Conservation (phyloP, 495 filamentous ascomycete genomes). For the Hyaloscypha variabilis region DNA sequence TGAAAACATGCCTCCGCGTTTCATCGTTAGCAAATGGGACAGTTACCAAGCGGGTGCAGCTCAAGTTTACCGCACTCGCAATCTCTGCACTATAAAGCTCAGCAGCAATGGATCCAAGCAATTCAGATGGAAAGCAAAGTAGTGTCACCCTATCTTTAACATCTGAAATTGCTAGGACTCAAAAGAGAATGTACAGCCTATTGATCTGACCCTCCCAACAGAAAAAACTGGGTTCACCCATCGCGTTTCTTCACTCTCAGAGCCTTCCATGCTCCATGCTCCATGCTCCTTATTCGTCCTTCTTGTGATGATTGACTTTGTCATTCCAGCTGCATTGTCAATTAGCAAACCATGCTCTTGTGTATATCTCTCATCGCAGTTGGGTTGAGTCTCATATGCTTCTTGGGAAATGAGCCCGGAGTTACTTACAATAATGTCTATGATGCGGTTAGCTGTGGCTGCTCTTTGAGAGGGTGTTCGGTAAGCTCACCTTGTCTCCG, state of each 20-base stretch:
- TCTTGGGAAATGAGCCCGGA: background rate
- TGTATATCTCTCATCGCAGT: background rate
- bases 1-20: too few species aligned
- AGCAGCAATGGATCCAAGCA: too few species aligned
- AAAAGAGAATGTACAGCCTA: constrained; percentile 32
- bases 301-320: constrained; percentile 94
- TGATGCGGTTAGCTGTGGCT: constrained; percentile 35
- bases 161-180: constrained; percentile 17
- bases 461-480: background rate
- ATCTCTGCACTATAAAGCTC: background rate
- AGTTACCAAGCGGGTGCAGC: too few species aligned
- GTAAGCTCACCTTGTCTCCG: constrained; percentile 79
- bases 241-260: background rate
- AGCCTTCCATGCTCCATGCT: background rate
- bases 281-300: constrained; percentile 25
- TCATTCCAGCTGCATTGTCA: constrained; percentile 78
- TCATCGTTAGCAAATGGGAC: too few species aligned
- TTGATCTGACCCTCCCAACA: constrained; percentile 7
- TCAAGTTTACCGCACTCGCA: too few species aligned
- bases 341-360: constrained; percentile 21
- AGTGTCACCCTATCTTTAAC: background rate
- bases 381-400: background rate
- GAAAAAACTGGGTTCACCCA: background rate
- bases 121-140: background rate
- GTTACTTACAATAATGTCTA: constrained; percentile 69